phyloP scores from a whole-genome alignment of 495 filamentous ascomycete species.

The Tuber melanosporum region DNA sequence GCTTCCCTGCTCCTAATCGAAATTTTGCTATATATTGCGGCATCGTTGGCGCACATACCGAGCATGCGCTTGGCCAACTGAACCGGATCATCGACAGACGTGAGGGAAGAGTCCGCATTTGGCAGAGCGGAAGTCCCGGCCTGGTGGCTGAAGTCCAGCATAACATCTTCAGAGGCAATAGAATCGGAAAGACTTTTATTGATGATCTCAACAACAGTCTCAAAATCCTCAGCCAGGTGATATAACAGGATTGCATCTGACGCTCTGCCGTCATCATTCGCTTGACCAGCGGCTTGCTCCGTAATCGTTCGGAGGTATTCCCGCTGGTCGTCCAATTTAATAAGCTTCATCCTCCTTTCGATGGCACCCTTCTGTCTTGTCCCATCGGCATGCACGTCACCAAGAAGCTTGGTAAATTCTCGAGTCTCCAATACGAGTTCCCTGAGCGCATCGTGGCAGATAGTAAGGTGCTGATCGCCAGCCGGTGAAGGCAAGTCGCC shows the following conservation, averaged over 20 bases:
- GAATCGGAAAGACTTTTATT: conserved; percentile 87
- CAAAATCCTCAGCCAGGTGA: conserved; percentile 89
- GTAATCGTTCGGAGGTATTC: conserved; percentile 84
- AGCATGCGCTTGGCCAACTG: conserved; percentile 74
- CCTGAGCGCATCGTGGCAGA: conserved; percentile 90
- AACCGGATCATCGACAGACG: conserved; percentile 77
- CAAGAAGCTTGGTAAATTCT: conserved; percentile 87
- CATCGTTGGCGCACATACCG: conserved; percentile 55
- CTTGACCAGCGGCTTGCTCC: conserved; percentile 77
- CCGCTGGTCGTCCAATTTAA: conserved; percentile 67
- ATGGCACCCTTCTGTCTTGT: conserved; percentile 75
- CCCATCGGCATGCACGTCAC: conserved; percentile 79
- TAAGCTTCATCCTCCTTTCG: conserved; percentile 78
- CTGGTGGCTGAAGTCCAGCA: not conserved
- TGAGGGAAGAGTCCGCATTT: conserved; percentile 47
- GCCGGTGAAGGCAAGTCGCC: conserved; percentile 66
- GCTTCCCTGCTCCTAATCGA: conserved; percentile 57
- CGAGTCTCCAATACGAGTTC: conserved; percentile 90
- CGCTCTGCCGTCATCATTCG: conserved; percentile 85
- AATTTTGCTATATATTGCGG: conserved; percentile 33
- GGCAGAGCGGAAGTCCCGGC: conserved; percentile 2
- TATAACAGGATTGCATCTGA: conserved; percentile 91
- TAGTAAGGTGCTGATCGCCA: conserved; percentile 66
- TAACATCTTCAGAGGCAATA: conserved; percentile 45
- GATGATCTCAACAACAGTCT: conserved; percentile 78